A percentile compares a stretch with the other conserved stretches of the same genome.
These are phyloP conservation scores for Fusarium beomiforme DNA, from an alignment of 2,329 filamentous ascomycete species.

Conservation along the genomic window DNA sequence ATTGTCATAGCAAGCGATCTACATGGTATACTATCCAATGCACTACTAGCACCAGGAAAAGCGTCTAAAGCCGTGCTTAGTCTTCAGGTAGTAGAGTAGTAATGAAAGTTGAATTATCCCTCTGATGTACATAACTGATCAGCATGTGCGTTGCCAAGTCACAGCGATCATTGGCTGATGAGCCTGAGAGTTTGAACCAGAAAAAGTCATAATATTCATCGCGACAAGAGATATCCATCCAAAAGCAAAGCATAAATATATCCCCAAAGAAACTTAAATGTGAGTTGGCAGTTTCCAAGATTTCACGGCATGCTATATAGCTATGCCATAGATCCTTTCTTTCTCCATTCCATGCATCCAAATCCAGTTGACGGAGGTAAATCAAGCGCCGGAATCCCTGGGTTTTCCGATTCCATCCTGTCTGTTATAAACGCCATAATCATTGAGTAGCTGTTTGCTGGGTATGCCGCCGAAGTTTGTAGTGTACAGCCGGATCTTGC, in stretches of 20 bases:
- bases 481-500: conserved; percentile 39
- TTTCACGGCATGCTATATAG: neutral
- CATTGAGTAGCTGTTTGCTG: conserved; percentile 36
- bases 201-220: conserved; percentile 35
- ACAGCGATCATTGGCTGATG: neutral
- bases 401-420: conserved; percentile 40
- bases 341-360: conserved; percentile 33
- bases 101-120: neutral
- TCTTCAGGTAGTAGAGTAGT: neutral
- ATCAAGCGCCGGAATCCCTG: conserved; percentile 28
- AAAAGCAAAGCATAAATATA: conserved; percentile 10
- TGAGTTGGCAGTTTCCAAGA: neutral
- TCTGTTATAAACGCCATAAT: conserved; percentile 44
- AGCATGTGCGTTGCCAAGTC: neutral
- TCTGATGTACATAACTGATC: conserved; percentile 7
- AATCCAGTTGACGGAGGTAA: conserved; percentile 14
- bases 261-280: conserved; percentile 5
- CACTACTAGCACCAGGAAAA: neutral
- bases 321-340: conserved; percentile 11
- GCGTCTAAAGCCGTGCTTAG: neutral
- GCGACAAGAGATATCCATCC: conserved; percentile 11
- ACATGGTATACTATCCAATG: neutral
- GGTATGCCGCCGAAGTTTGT: conserved; percentile 30
- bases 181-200: conserved; percentile 2
- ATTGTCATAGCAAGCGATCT: neutral